phyloP scores from a whole-genome alignment of 805 yeast species.

The Suhomyces canberraensis region DNA sequence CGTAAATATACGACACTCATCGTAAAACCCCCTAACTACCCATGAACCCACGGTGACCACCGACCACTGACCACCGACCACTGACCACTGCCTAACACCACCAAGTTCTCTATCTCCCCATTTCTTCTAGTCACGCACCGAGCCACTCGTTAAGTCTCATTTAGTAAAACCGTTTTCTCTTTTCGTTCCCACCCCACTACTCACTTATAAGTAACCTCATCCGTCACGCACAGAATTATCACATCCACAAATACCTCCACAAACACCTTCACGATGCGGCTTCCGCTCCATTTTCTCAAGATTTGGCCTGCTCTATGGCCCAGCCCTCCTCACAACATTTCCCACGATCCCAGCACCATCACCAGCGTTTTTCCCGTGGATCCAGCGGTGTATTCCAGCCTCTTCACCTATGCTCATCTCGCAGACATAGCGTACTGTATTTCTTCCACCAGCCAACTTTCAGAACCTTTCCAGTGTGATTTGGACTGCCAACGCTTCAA shows the following conservation, averaged over 20 bases:
- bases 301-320: neutral
- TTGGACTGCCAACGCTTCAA: slow-evolving; percentile 38
- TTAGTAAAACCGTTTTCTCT: too few species aligned
- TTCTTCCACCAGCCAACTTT: slow-evolving; percentile 24
- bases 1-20: too few species aligned
- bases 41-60: too few species aligned
- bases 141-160: too few species aligned
- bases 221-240: neutral
- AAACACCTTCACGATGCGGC: too few species aligned
- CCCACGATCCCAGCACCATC: neutral
- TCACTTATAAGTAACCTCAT: neutral
- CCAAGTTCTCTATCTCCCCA: too few species aligned
- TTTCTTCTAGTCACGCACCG: too few species aligned
- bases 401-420: slow-evolving; percentile 39
- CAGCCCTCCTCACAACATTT: neutral
- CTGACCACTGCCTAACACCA: too few species aligned
- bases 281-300: neutral
- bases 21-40: too few species aligned
- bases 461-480: slow-evolving; percentile 38
- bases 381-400: slow-evolving; percentile 18
- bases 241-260: too few species aligned
- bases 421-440: slow-evolving; percentile 45
- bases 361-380: slow-evolving; percentile 1
- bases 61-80: too few species aligned
- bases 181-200: too few species aligned